phyloP scores from a whole-genome alignment of 1,139 yeast species.

The Geotrichum reessii region DNA sequence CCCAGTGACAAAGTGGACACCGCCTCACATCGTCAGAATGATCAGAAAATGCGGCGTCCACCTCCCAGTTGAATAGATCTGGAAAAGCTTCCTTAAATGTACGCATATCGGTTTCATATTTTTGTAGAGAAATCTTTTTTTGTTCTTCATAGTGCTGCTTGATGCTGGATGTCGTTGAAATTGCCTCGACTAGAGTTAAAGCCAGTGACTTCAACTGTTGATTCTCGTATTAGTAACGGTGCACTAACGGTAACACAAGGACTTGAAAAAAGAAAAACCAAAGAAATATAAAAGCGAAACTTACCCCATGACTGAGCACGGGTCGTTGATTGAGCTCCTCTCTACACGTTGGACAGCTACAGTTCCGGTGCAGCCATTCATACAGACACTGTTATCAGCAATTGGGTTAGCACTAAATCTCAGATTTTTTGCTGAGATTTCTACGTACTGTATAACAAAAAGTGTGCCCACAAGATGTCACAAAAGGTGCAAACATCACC shows the following conservation, averaged over 20 bases:
- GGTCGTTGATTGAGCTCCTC: conserved; percentile 23
- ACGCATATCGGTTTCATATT: conserved; percentile 23
- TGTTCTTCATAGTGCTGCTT: conserved; percentile 15
- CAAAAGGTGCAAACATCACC: conserved; percentile 32
- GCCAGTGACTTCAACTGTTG: conserved; percentile 12
- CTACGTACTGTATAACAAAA: conserved; percentile 32
- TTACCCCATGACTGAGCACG: conserved; percentile 20
- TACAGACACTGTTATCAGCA: conserved; percentile 24
- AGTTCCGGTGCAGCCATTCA: conserved; percentile 28
- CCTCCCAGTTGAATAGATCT: conserved; percentile 19
- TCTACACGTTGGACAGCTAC: conserved; percentile 31
- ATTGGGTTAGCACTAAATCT: not conserved
- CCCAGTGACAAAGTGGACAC: conserved; percentile 31
- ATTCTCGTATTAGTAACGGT: conserved; percentile 1
- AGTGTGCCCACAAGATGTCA: conserved; percentile 36
- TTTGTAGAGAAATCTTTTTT: conserved; percentile 19
- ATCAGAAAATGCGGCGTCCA: conserved; percentile 21
- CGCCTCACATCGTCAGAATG: conserved; percentile 28
- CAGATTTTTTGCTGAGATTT: not conserved
- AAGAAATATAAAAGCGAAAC: conserved; percentile 10
- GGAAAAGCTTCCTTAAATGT: conserved; percentile 24
- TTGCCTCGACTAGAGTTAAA: conserved; percentile 12
- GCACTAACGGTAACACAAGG: not conserved
- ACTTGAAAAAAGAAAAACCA: conserved; percentile 3
- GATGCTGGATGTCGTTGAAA: conserved; percentile 17